Evolutionary conservation across 257 asterid genomes (phyloP).

Genomic region (Solanum appendiculatum): DNA sequence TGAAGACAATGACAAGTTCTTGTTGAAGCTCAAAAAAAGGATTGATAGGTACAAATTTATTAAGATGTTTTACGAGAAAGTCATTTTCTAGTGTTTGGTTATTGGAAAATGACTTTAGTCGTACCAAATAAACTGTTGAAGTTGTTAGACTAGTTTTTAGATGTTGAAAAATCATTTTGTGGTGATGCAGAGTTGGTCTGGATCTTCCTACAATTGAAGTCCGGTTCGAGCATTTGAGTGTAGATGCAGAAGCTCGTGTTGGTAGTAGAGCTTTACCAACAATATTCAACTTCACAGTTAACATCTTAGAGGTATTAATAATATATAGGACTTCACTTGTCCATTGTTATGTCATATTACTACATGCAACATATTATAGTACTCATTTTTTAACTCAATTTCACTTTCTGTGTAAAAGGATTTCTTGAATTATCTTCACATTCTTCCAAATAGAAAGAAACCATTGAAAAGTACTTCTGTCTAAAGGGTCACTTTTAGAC

Average conservation of each 20-base stretch:
- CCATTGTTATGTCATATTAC: background rate
- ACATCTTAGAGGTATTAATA: conserved; percentile 62
- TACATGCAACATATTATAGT: background rate
- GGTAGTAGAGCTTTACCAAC: conserved; percentile 90
- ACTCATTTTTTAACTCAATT: background rate
- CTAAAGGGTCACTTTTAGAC: background rate
- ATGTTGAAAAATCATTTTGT: background rate
- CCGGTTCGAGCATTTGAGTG: conserved; percentile 58
- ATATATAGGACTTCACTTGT: background rate
- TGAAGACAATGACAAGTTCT: conserved; percentile 76
- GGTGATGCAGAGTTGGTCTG: conserved; percentile 64
- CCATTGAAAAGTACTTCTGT: conserved; percentile 23
- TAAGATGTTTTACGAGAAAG: background rate
- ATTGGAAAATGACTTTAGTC: background rate
- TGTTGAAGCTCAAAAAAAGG: conserved; percentile 55
- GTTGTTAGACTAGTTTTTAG: too few relatives aligned
- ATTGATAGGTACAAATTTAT: conserved; percentile 39
- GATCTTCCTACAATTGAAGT: conserved; percentile 77
- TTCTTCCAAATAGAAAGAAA: conserved; percentile 58
- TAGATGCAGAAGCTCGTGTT: conserved; percentile 73
- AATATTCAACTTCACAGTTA: conserved; percentile 51
- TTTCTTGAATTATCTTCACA: conserved; percentile 40
- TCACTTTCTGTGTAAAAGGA: conserved; percentile 24
- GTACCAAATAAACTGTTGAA: too few relatives aligned
- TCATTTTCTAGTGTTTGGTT: background rate